Evolutionary conservation across 805 yeast species (phyloP).

Genomic region (Spathaspora hagerdaliae): DNA sequence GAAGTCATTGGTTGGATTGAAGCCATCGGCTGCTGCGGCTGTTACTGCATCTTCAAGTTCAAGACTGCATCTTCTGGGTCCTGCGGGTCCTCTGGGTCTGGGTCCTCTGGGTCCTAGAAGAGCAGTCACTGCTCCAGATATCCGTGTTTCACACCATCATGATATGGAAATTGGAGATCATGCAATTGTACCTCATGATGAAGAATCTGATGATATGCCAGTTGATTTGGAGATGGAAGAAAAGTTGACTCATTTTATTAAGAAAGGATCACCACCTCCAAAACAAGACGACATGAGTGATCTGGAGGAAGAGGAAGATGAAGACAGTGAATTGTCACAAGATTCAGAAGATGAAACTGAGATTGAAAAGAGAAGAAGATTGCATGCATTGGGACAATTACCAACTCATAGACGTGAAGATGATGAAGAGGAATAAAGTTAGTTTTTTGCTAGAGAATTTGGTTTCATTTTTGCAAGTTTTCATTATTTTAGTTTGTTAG

Average conservation of each 20-base stretch:
- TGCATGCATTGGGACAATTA: slow-evolving; percentile 51
- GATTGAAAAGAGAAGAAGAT: slow-evolving; percentile 61
- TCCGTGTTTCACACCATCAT: slow-evolving; percentile 4
- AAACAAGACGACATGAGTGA: background rate
- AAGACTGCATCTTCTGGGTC: background rate
- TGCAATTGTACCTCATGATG: slow-evolving; percentile 4
- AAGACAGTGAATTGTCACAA: slow-evolving; percentile 19
- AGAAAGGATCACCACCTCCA: slow-evolving; percentile 1
- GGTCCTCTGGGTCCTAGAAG: background rate
- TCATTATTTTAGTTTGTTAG: no score
- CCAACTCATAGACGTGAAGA: slow-evolving; percentile 37
- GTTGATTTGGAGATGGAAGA: slow-evolving; percentile 3
- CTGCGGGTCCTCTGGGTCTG: no score
- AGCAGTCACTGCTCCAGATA: slow-evolving; percentile 2
- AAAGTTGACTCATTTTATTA: background rate
- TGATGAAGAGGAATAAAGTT: slow-evolving; percentile 40
- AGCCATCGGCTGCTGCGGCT: slow-evolving; percentile 7
- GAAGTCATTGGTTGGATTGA: slow-evolving; percentile 53
- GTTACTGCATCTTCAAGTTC: background rate
- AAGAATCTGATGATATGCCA: background rate
- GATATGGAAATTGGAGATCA: background rate
- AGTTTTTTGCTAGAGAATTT: background rate
- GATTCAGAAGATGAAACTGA: slow-evolving; percentile 47
- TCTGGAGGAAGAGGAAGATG: slow-evolving; percentile 14
- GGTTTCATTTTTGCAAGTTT: no score